These are phyloP conservation scores for Pleodorina starrii DNA, from an alignment of 139 green algal genomes.

Conservation along the genomic window DNA sequence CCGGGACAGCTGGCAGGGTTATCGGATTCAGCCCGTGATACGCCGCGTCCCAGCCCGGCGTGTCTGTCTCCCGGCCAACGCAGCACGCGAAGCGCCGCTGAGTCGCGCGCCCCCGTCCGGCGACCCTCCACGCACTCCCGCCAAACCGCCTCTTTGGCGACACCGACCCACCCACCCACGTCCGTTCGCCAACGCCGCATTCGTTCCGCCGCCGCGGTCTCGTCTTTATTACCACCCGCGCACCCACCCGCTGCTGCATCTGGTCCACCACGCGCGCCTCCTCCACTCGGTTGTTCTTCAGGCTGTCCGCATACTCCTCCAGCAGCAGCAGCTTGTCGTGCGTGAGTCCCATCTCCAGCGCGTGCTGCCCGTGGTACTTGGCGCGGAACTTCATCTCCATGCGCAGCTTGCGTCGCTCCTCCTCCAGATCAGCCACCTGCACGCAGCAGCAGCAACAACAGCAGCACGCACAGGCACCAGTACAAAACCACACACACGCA, in stretches of 20 bases:
- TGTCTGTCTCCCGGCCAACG: too few relatives aligned
- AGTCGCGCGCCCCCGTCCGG: too few relatives aligned
- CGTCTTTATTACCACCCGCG: not conserved
- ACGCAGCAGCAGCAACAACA: not conserved
- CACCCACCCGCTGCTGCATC: constrained; percentile 69
- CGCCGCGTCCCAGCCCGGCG: too few relatives aligned
- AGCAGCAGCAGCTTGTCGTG: constrained; percentile 78
- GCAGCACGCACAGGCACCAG: not conserved
- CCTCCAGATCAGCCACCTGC: constrained; percentile 80
- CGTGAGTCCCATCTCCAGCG: constrained; percentile 73
- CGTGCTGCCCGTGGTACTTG: constrained; percentile 82
- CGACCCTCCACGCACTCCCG: too few relatives aligned
- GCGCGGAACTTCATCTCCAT: constrained; percentile 84
- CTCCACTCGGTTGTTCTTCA: constrained; percentile 66
- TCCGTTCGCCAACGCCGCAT: too few relatives aligned
- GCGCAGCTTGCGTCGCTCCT: constrained; percentile 81
- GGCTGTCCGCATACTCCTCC: constrained; percentile 78
- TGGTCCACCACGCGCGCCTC: constrained; percentile 74
- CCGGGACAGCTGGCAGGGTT: too few relatives aligned
- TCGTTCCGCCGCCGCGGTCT: too few relatives aligned
- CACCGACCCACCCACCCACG: too few relatives aligned
- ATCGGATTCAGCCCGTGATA: too few relatives aligned
- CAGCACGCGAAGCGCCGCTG: too few relatives aligned
- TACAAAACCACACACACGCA: too few relatives aligned
- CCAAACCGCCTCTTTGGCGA: too few relatives aligned